Base-by-base conservation (phyloP, 2,329 filamentous ascomycete genomes). In the Sarocladium strictum region DNA sequence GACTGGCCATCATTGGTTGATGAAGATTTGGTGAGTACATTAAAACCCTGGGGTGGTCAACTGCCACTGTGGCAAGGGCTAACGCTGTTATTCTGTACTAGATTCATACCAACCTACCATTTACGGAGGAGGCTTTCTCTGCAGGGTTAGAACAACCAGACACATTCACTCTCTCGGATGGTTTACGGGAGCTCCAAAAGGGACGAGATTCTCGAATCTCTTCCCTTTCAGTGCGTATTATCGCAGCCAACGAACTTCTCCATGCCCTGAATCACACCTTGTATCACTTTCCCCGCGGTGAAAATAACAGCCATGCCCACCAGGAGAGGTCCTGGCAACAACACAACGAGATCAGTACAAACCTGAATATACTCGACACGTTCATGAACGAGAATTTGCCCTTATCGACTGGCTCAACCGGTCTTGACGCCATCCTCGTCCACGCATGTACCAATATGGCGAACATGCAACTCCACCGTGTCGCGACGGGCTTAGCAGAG, bases 1-100 rank as follows among this genome's bases (percentile, higher is more conserved):
- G 90, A 90, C 1, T 96, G 91, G 91, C 90, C 91, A 0, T 85
- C 89, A 74, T 73, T 83, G 11, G 83, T 96, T 40, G 86, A 95
- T 59, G 81, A 89, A 58, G 73, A 73, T 64, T 87, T 92, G 59
- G 78, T 76, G 59, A 59, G 68, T 58, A 38, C 17, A 19, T 38
- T 19, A 7, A 15, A 38, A 19, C 6, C 9, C 35, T 38, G 17
- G 6, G 35, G 9, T 10, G 35, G n/a, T n/a, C n/a, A 38, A 38
- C 17, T 38, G 12, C 35, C n/a, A n/a, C n/a, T n/a, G n/a, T n/a
- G n/a, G n/a, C n/a, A n/a, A n/a, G n/a, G n/a, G 15, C 35, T 38
- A 15, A 38, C 35, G 12, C 9, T 38, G 35, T 7, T 19, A n/a
- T 51, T 29, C n/a, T n/a, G n/a, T n/a, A n/a, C 26, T 40, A 75